phyloP scores from a whole-genome alignment of 2,329 filamentous ascomycete species.

The Raffaelea albimanens region DNA sequence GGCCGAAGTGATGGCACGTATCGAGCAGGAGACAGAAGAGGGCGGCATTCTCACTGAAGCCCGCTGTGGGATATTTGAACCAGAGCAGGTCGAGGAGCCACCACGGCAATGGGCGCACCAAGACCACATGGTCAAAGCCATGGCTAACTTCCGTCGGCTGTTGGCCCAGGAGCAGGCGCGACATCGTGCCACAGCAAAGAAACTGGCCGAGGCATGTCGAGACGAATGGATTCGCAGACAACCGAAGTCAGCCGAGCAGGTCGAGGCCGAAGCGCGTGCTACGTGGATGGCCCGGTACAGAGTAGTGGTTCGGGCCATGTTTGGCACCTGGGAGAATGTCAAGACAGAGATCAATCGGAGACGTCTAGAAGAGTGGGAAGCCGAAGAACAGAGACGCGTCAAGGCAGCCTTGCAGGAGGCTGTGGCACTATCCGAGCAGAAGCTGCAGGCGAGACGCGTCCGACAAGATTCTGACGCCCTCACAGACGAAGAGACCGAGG shows the following conservation, averaged over 20 bases:
- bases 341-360: conserved; percentile 50
- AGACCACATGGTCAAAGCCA: conserved; percentile 76
- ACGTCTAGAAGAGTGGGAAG: conserved; percentile 53
- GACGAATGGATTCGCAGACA: conserved; percentile 67
- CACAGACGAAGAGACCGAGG: conserved; percentile 35
- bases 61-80: conserved; percentile 62
- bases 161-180: conserved; percentile 69
- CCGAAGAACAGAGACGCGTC: conserved; percentile 52
- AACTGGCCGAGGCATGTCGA: conserved; percentile 66
- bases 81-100: conserved; percentile 64
- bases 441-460: conserved; percentile 52
- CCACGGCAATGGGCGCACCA: conserved; percentile 74
- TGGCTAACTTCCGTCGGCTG: conserved; percentile 69
- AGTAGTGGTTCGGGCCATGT: conserved; percentile 51
- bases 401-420: conserved; percentile 64
- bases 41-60: conserved; percentile 67
- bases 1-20: conserved; percentile 56
- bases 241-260: conserved; percentile 68
- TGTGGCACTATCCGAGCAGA: conserved; percentile 61
- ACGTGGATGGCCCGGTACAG: conserved; percentile 61
- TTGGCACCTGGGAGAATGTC: conserved; percentile 56
- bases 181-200: conserved; percentile 70
- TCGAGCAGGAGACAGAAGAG: conserved; percentile 63
- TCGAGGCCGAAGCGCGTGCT: conserved; percentile 67
- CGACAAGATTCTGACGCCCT: conserved; percentile 42